These are phyloP conservation scores for Austroboletus eburneus DNA, from an alignment of 768 basidiomycete species.

Conservation along the genomic window DNA sequence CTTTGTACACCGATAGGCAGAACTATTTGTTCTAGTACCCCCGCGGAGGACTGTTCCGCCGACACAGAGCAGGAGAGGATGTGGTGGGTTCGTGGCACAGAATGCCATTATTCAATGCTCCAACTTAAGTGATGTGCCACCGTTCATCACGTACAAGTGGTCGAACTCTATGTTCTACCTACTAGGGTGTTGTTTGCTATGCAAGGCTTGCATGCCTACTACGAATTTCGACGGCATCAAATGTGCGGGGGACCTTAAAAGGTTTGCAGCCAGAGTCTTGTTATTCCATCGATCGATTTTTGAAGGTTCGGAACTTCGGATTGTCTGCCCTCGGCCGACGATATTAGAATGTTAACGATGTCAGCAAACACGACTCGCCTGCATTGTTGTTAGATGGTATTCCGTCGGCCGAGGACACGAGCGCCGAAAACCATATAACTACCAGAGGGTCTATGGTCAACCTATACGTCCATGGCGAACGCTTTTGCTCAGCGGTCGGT, in stretches of 20 bases:
- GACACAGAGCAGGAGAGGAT: background rate
- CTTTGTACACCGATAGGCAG: background rate
- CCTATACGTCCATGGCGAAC: constrained; percentile 9
- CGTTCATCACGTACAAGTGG: too few species aligned
- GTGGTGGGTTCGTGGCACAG: too few species aligned
- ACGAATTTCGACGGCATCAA: too few species aligned
- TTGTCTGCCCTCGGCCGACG: constrained; percentile 19
- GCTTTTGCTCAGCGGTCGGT: background rate
- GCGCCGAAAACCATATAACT: constrained; percentile 16
- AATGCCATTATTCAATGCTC: too few species aligned
- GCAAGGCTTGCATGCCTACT: too few species aligned
- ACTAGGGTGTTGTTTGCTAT: too few species aligned
- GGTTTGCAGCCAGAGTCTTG: background rate
- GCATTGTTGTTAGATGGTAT: background rate
- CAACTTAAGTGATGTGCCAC: too few species aligned
- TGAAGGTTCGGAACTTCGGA: constrained; percentile 11
- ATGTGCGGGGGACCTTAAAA: too few species aligned
- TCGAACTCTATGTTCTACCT: too few species aligned
- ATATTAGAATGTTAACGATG: background rate
- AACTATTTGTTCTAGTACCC: background rate
- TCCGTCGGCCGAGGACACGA: constrained; percentile 20
- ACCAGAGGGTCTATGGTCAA: background rate
- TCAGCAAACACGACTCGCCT: background rate
- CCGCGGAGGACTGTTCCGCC: background rate
- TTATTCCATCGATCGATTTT: background rate